Conservation (phyloP, 768 basidiomycete genomes). For the Lactarius sp. region DNA sequence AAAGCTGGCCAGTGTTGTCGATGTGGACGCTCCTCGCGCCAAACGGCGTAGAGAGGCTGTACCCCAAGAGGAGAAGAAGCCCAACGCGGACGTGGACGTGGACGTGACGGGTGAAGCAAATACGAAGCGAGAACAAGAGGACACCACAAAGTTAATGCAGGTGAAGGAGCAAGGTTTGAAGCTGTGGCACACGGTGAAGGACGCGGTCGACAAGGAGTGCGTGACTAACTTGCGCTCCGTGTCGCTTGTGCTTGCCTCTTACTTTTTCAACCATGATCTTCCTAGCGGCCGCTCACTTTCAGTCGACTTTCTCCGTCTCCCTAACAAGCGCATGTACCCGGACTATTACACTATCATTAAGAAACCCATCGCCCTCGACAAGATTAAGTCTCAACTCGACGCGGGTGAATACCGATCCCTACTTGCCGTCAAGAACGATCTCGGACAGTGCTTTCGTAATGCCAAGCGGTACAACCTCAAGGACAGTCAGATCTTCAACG, state of each 20-base stretch:
- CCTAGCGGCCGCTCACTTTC: slow-evolving; percentile 61
- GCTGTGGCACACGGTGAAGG: slow-evolving; percentile 75
- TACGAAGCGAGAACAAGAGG: slow-evolving; percentile 29
- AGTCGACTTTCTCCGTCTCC: slow-evolving; percentile 60
- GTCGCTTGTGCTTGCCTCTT: slow-evolving; percentile 27
- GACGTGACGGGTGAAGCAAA: slow-evolving; percentile 32
- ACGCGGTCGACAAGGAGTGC: slow-evolving; percentile 85
- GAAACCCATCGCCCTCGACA: slow-evolving; percentile 80
- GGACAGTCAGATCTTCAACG: slow-evolving; percentile 72
- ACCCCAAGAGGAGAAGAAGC: slow-evolving; percentile 38
- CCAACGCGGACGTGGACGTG: slow-evolving; percentile 37
- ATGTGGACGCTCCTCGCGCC: slow-evolving; percentile 43
- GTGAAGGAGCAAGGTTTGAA: slow-evolving; percentile 64
- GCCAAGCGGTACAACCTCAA: slow-evolving; percentile 79
- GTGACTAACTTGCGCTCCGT: slow-evolving; percentile 44
- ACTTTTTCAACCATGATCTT: slow-evolving; percentile 28
- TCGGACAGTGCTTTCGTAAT: slow-evolving; percentile 76
- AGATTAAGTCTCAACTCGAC: slow-evolving; percentile 79
- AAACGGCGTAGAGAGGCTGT: slow-evolving; percentile 47
- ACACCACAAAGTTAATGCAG: slow-evolving; percentile 28
- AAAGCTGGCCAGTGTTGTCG: slow-evolving; percentile 37
- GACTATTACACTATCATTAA: slow-evolving; percentile 84
- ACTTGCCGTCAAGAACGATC: slow-evolving; percentile 61
- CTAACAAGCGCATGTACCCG: slow-evolving; percentile 67
- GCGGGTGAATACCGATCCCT: slow-evolving; percentile 54